Conservation (phyloP, 331 rosid genomes). For the Arachis monticola region DNA sequence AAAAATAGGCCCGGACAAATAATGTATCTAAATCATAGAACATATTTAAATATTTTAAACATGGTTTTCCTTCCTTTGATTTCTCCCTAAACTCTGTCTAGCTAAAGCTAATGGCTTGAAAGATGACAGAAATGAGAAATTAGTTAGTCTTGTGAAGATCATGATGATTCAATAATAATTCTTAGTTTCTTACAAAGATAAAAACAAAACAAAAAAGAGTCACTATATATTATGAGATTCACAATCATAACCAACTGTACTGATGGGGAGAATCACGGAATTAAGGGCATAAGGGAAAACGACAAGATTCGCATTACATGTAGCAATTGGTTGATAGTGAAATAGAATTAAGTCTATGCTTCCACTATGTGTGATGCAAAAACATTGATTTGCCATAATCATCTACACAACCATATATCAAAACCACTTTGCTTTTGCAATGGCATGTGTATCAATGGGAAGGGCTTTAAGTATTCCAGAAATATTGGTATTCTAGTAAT, state of each 20-base stretch:
- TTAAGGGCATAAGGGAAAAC: conserved; percentile 26
- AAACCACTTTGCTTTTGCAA: conserved; percentile 27
- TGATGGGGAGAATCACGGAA: conserved; percentile 33
- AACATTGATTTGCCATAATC: conserved; percentile 33
- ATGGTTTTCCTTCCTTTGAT: not conserved
- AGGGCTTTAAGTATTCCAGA: no score
- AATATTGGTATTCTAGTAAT: no score
- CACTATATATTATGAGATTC: conserved; percentile 7
- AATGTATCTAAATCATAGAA: no score
- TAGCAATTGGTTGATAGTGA: conserved; percentile 26
- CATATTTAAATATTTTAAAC: no score
- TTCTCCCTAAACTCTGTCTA: not conserved
- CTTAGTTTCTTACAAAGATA: not conserved
- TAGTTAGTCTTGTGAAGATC: not conserved
- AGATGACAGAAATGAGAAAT: not conserved
- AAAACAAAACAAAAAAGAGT: conserved; percentile 28
- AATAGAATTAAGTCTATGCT: not conserved
- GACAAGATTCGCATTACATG: conserved; percentile 20
- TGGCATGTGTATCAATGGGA: not conserved
- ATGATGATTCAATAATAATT: not conserved
- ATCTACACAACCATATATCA: conserved; percentile 23
- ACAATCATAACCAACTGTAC: conserved; percentile 19
- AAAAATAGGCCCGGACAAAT: no score
- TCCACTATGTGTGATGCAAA: conserved; percentile 24
- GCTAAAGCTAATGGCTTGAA: not conserved